These are phyloP conservation scores for Aspergillus sclerotialis DNA, from an alignment of 2,329 filamentous ascomycete genomes.

Conservation along the genomic window DNA sequence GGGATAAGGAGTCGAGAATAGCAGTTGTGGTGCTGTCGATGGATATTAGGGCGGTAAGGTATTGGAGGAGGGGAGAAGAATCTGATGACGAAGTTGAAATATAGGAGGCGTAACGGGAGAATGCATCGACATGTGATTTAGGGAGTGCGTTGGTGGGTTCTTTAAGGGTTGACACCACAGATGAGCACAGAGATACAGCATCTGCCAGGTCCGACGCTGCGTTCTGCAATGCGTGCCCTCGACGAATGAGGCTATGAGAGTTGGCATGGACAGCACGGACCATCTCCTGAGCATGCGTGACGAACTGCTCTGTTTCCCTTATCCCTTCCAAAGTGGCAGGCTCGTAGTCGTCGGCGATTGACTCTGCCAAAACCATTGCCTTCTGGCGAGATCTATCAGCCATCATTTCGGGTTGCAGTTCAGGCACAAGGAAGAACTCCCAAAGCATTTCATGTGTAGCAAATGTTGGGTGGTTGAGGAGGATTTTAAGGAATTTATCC, in stretches of 20 bases:
- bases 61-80: conserved; percentile 63
- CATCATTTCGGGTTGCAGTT: conserved; percentile 85
- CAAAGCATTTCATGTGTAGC: conserved; percentile 94
- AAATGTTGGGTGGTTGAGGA: conserved; percentile 86
- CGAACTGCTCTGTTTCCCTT: conserved; percentile 85
- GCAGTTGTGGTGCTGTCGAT: conserved; percentile 80
- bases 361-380: conserved; percentile 73
- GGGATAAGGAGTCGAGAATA: conserved; percentile 68
- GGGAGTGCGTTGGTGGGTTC: conserved; percentile 58
- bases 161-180: conserved; percentile 45
- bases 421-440: conserved; percentile 97
- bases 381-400: conserved; percentile 82
- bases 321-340: conserved; percentile 66
- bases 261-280: conserved; percentile 77
- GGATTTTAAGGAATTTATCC: conserved; percentile 79
- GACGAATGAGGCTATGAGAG: conserved; percentile 72
- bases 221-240: conserved; percentile 66
- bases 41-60: conserved; percentile 70
- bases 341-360: conserved; percentile 79
- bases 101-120: conserved; percentile 64
- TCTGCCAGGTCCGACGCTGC: conserved; percentile 46
- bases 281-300: conserved; percentile 83
- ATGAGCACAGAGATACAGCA: conserved; percentile 34
- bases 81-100: conserved; percentile 55
- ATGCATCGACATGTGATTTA: conserved; percentile 57